Conservation (phyloP, 441 rosid species). For the Codiaeum variegatum region DNA sequence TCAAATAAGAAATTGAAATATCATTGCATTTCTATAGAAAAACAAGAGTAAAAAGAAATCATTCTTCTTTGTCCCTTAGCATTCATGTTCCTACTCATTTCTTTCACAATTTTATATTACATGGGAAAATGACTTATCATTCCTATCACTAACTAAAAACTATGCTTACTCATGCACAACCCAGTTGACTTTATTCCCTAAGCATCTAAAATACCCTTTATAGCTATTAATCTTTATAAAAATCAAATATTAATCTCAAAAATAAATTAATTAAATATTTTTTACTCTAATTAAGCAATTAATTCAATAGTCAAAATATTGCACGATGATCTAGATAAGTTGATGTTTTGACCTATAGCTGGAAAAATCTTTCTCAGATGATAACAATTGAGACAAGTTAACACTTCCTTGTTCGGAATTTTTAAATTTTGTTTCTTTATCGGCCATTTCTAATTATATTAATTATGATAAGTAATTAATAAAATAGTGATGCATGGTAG, state of each 20-base stretch:
- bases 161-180: constrained; percentile 17
- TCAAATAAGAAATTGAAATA: constrained; percentile 22
- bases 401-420: constrained; percentile 12
- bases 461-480: too few species aligned
- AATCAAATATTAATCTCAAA: background rate
- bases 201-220: background rate
- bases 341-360: constrained; percentile 30
- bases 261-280: constrained; percentile 3
- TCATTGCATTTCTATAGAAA: constrained; percentile 6
- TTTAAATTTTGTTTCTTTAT: constrained; percentile 1
- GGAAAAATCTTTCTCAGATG: constrained; percentile 1
- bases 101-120: constrained; percentile 21
- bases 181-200: constrained; percentile 28
- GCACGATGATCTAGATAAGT: constrained; percentile 23
- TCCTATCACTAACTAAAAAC: constrained; percentile 23
- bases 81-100: constrained; percentile 36
- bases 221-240: background rate
- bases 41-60: constrained; percentile 21
- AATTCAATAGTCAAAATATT: constrained; percentile 22
- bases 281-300: constrained; percentile 10
- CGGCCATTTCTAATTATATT: background rate
- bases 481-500: too few species aligned
- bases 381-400: constrained; percentile 4
- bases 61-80: constrained; percentile 37
- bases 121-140: constrained; percentile 25